Conservation (phyloP, 345 rosid genomes). For the Citrus sinensis region DVS_A1.0 CM039163.1:44933001-44933500, state of each 20-base stretch:
- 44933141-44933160: conserved; percentile 93
- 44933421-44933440: conserved; percentile 40
- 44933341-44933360: conserved; percentile 1
- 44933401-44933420: conserved; percentile 85
- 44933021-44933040: not conserved
- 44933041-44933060: not conserved
- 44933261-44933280: not conserved
- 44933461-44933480: not conserved
- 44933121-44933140: not conserved
- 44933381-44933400: conserved; percentile 84
- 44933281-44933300: not conserved
- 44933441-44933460: conserved; percentile 9
- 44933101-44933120: conserved; percentile 9
- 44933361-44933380: conserved; percentile 66
- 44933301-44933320: not conserved
- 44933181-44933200: conserved; percentile 80
- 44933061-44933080: not conserved
- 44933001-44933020: not conserved
- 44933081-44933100: not conserved
- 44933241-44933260: not conserved
- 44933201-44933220: conserved; percentile 66
- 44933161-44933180: conserved; percentile 93
- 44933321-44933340: not conserved
- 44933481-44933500: not conserved
- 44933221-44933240: conserved; percentile 65